Conservation (phyloP, 257 asterid species). For the Salvia rosmarinus region DNA sequence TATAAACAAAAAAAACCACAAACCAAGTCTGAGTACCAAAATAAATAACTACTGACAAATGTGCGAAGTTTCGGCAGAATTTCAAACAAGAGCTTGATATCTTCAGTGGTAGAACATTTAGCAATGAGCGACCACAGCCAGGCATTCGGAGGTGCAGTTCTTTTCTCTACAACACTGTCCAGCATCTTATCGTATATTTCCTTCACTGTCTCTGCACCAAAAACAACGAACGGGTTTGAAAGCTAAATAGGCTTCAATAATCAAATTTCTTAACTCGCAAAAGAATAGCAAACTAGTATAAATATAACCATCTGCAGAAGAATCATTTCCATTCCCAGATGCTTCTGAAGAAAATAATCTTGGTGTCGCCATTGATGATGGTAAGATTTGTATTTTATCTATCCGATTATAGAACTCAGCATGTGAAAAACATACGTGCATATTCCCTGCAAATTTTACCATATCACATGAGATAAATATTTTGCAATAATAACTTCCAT, state of each 20-base stretch:
- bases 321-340: slow-evolving; percentile 39
- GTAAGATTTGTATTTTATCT: slow-evolving; percentile 27
- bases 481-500: background rate
- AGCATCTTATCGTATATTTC: slow-evolving; percentile 70
- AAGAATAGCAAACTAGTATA: slow-evolving; percentile 19
- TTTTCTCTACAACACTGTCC: slow-evolving; percentile 53
- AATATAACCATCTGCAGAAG: slow-evolving; percentile 55
- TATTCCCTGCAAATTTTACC: slow-evolving; percentile 41
- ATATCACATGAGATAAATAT: slow-evolving; percentile 14
- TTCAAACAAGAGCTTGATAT: slow-evolving; percentile 71
- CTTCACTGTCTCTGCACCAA: slow-evolving; percentile 68
- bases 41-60: slow-evolving; percentile 60
- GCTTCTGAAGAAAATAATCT: slow-evolving; percentile 56
- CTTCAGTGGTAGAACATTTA: slow-evolving; percentile 65
- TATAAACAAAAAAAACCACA: background rate
- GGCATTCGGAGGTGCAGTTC: slow-evolving; percentile 90
- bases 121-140: slow-evolving; percentile 78
- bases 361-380: slow-evolving; percentile 34
- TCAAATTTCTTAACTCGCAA: slow-evolving; percentile 3
- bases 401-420: slow-evolving; percentile 27
- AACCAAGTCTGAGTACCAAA: slow-evolving; percentile 19
- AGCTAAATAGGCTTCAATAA: slow-evolving; percentile 13
- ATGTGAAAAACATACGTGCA: slow-evolving; percentile 30
- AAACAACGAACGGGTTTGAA: slow-evolving; percentile 29
- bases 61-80: slow-evolving; percentile 71